Evolutionary conservation across 345 rosid species (phyloP), one percentile per base, ranked within the genome.

Genomic region (Pseudoturritis turrita): DNA sequence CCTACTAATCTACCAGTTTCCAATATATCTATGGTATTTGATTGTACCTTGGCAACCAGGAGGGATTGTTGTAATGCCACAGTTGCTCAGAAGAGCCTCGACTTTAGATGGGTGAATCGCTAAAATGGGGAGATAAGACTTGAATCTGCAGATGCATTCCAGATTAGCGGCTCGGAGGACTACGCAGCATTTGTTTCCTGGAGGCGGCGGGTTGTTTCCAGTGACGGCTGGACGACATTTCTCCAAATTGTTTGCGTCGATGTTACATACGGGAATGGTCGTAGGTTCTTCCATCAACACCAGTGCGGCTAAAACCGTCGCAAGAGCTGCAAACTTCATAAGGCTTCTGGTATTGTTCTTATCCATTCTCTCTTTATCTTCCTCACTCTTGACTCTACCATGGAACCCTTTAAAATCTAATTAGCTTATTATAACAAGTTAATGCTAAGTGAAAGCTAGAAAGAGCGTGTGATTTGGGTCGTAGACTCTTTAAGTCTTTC

Each of bases 71-170:
- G 41, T 62, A 39, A 78, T 23, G 65, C 76, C 74, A 57, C 82
- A 83, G 22, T 72, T 82, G 18, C n/a, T 15, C 10, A 79, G 80
- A 78, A 83, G 79, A 6, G 78, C 77, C 28, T 77, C 37, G 31
- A 88, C 80, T 10, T 60, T 43, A 4, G 59, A 44, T 0, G 83
- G 78, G 7, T 81, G 35, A 55, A 83, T 77, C 26, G 82, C 79
- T 1, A 79, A 5, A 2, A 68, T 52, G 1, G 85, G 83, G 12
- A 82, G 83, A 36, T 45, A 52, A 6, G 23, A 65, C 81, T 68
- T 80, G 72, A 37, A 77, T 49, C 43, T 22, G 63, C 89, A 82
- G 18, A 87, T 81, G 66, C 88, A 87, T 3, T 57, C 33, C 60
- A 82, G 51, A 68, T 79, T 57, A 28, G 80, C 81, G 0, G 55